Evolutionary conservation across 1,139 yeast species (phyloP), one percentile per base, ranked within the genome.

Genomic region (Magnusiomyces tetraspermus): DNA sequence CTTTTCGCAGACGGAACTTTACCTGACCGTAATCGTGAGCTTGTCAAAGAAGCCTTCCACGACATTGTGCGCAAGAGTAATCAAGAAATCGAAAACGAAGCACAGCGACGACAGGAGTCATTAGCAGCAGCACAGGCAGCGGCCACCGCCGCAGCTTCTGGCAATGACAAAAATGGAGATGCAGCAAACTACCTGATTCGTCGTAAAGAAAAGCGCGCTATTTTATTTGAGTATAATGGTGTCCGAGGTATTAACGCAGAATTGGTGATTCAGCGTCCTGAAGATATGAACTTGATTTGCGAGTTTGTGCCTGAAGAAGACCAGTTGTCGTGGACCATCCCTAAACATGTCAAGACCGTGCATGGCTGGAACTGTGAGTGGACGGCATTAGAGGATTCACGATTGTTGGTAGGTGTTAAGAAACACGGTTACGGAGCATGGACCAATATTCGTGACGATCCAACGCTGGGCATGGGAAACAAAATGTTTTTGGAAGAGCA

Each of bases 371-470:
- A 80, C 53, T 87, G 96, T 63, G 82, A 80, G 40, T 94, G 99
- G 99, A 74, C 76, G 2, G 75, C 76, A 15, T 78, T 75, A 43
- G 96, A 94, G 65, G 99, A 94, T 67, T 85, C 89, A 46, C 85
- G 83, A 81, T 74, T 94, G 52, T 69, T 94, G 58, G 80, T 85
- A 44, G 99, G 99, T 58, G 85, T 92, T 33, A 78, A 80, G 65
- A 89, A 88, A 67, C 88, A 90, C 68, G 99, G 99, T 0, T 92
- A 88, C 65, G 98, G 98, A 22, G 84, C 96, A 0, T 94, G 98
- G 98, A 69, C 78, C 6, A 90, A 86, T 65, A 90, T 94, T 48
- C 75, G 98, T 65, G 98, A 92, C 69, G 98, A 94, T 70, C 97
- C 98, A 1, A 77, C 87, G 54, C 75, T 94, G 56, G 94, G 92